A percentile compares a stretch with the other conserved stretches of the same genome.
These are phyloP conservation scores for Ensete glaucum DNA, from an alignment of 176 grass and related monocot genomes.

Conservation along the genomic window DNA sequence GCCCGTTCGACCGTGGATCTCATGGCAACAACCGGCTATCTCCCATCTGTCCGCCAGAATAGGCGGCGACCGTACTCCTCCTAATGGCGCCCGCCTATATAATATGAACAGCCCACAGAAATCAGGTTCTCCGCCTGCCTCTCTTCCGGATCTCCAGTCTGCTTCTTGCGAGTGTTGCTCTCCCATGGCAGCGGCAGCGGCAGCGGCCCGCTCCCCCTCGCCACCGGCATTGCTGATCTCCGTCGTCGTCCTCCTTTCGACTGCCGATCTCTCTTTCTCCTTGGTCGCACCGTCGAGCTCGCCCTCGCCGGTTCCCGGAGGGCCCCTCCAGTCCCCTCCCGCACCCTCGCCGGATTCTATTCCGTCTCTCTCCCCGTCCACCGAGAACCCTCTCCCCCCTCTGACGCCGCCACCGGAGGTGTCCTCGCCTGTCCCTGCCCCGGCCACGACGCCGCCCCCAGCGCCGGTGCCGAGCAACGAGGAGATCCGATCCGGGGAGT, in stretches of 20 bases:
- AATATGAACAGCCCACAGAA: neutral
- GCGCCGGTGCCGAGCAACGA: slow-evolving; percentile 22
- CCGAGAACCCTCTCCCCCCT: neutral
- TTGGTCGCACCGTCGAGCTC: neutral
- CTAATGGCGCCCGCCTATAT: too few species aligned
- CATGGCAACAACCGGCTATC: neutral
- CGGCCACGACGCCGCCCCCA: slow-evolving; percentile 13
- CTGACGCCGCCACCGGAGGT: neutral
- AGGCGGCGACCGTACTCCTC: neutral
- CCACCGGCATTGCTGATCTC: slow-evolving; percentile 4
- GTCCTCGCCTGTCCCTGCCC: neutral
- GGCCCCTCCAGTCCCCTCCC: neutral
- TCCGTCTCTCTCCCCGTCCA: neutral
- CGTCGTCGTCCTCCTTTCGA: slow-evolving; percentile 13
- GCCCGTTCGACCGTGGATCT: neutral
- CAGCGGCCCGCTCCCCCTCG: neutral
- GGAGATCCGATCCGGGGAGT: slow-evolving; percentile 12
- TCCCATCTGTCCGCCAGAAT: neutral
- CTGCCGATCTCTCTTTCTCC: slow-evolving; percentile 19
- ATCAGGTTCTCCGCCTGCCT: neutral
- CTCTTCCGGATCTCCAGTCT: neutral
- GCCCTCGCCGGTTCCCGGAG: neutral
- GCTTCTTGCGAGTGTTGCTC: neutral
- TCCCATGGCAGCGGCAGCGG: neutral
- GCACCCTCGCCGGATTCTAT: neutral